Evolutionary conservation across 2,329 filamentous ascomycete genomes (phyloP).

Genomic region (Clonostachys byssicola): DNA sequence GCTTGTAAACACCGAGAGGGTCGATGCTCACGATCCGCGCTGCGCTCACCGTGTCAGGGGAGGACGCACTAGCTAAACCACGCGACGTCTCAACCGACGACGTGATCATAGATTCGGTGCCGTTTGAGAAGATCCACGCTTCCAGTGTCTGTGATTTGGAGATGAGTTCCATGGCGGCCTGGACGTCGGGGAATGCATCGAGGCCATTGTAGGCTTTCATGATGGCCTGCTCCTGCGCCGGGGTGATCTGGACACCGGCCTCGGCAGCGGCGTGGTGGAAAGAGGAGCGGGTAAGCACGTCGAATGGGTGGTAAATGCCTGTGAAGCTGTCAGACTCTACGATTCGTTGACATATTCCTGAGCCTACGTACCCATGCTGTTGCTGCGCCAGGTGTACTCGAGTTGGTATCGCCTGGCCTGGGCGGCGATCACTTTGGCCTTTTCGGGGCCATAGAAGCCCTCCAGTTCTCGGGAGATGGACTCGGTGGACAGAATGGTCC

Average conservation of each 20-base stretch:
- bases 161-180: constrained; percentile 45
- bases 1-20: constrained; percentile 53
- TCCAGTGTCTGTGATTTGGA: constrained; percentile 29
- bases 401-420: constrained; percentile 68
- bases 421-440: constrained; percentile 50
- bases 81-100: constrained; percentile 55
- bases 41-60: neutral
- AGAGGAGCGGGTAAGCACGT: constrained; percentile 56
- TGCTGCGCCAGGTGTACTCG: constrained; percentile 74
- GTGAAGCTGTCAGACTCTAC: neutral
- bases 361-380: constrained; percentile 59
- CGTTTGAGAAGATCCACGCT: constrained; percentile 68
- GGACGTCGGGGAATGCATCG: constrained; percentile 60
- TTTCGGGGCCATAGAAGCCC: constrained; percentile 50
- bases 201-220: constrained; percentile 64
- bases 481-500: constrained; percentile 68
- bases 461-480: constrained; percentile 60
- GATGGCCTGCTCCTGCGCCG: constrained; percentile 39
- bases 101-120: constrained; percentile 57
- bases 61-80: constrained; percentile 41
- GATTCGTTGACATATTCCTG: neutral
- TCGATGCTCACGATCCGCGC: constrained; percentile 56
- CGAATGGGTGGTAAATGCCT: constrained; percentile 51
- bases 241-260: constrained; percentile 33
- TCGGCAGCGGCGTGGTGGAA: constrained; percentile 63